phyloP scores from a whole-genome alignment of 2,329 filamentous ascomycete species.

The Cyphellophora attinorum region DNA sequence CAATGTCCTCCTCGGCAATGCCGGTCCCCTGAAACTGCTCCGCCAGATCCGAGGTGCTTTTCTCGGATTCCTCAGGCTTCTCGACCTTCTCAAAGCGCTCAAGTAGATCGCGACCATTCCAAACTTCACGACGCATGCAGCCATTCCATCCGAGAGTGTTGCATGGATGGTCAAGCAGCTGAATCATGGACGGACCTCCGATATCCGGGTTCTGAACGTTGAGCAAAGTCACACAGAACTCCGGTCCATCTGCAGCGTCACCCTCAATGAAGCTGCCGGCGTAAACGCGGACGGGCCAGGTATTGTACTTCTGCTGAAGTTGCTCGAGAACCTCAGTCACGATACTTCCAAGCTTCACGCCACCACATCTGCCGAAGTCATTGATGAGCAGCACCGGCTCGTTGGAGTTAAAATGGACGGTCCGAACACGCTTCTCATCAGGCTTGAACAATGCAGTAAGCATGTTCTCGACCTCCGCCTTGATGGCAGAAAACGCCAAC shows the following conservation, averaged over 20 bases:
- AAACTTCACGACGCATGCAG: conserved; percentile 11
- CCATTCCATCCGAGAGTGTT: conserved; percentile 11
- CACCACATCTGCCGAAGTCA: background rate
- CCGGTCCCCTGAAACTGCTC: background rate
- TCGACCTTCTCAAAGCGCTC: conserved; percentile 8
- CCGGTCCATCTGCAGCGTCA: background rate
- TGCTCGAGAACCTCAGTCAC: conserved; percentile 7
- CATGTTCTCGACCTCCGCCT: conserved; percentile 4
- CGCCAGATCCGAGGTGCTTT: background rate
- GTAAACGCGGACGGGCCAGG: conserved; percentile 17
- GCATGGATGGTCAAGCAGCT: conserved; percentile 15
- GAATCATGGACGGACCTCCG: conserved; percentile 18
- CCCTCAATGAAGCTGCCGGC: conserved; percentile 3
- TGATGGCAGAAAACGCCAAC: conserved; percentile 1
- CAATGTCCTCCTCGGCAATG: conserved; percentile 1
- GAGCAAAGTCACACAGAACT: conserved; percentile 13
- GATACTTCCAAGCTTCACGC: background rate
- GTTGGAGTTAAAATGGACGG: conserved; percentile 16
- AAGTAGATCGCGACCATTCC: conserved; percentile 12
- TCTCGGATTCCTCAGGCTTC: background rate
- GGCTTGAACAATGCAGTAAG: conserved; percentile 8
- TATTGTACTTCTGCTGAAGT: conserved; percentile 9
- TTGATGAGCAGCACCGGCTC: conserved; percentile 17
- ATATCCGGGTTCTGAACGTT: conserved; percentile 20
- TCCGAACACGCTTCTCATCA: conserved; percentile 3